Evolutionary conservation across 768 basidiomycete species (phyloP), one percentile per base, ranked within the genome.

Genomic region (Phylloporus rhodoxanthus): DNA sequence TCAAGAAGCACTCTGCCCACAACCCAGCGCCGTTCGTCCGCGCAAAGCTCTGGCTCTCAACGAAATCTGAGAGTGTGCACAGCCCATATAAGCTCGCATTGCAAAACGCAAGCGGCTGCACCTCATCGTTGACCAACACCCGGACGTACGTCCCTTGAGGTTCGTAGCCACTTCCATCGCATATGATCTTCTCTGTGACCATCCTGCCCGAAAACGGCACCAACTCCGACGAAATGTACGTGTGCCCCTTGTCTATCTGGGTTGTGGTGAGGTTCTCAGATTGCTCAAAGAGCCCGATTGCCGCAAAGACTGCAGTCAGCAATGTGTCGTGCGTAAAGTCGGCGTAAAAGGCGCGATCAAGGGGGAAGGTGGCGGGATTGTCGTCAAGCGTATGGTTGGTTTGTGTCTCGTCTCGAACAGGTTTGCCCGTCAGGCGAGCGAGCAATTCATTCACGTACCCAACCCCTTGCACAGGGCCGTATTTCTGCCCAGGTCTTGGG

Each of bases 291-390:
- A 76, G 55, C 71, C 88, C 67, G 72, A 79, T 45, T 60, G 87
- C 65, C 62, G 74, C 57, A 52, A 80, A 84, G 47, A 91, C 82
- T 20, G 87, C 80, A 42, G 86, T 72, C 79, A 93, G 86, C 60
- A 83, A 69, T 65, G 90, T 85, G 61, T 92, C 90, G 62, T 93
- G 90, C 8, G 86, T 80, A 64, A 93, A 91, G 67, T 93, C 90
- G 19, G 78, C 81, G 58, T 87, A 89, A 39, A 89, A 59, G 5
- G 72, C 70, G 51, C 78, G 77, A 51, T 81, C 58, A 11, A 87
- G 74, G 0, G 90, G 89, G 70, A 93, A 93, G 0, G 86, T 89
- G 11, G 57, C 57, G 0, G 80, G 78, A 4, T 76, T 73, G 0
- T 70, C 58, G 60, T 86, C 82, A 25, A 93, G 75, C 1, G 89